Percentiles rank a stretch among this genome's conserved stretches.
Evolutionary conservation across 805 yeast species (phyloP).

Genomic region (Candida insectalens): DNA sequence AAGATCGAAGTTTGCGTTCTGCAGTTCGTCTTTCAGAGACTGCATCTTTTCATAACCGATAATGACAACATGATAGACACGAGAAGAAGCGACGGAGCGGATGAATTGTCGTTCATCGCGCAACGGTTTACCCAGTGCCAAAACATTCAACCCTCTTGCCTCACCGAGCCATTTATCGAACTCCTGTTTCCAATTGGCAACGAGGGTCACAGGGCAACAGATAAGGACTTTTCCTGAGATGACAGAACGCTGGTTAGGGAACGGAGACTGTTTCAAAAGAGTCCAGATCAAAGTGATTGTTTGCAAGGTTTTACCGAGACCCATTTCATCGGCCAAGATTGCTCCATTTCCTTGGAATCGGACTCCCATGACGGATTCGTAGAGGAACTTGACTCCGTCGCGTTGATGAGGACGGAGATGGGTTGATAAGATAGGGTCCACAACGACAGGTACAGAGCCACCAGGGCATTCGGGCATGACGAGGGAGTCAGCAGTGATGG

Average conservation of each 20-base stretch:
- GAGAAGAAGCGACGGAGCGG: slow-evolving; percentile 52
- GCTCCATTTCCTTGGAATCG: slow-evolving; percentile 54
- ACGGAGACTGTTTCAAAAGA: slow-evolving; percentile 56
- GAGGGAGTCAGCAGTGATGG: slow-evolving; percentile 5
- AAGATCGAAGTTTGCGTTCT: slow-evolving; percentile 43
- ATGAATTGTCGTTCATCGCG: slow-evolving; percentile 48
- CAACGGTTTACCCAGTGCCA: slow-evolving; percentile 39
- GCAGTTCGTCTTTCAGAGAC: slow-evolving; percentile 40
- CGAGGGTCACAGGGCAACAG: slow-evolving; percentile 86
- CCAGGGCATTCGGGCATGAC: slow-evolving; percentile 9
- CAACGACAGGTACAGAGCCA: slow-evolving; percentile 28
- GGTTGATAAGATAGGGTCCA: slow-evolving; percentile 48
- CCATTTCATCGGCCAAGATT: slow-evolving; percentile 94
- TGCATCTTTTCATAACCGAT: slow-evolving; percentile 81
- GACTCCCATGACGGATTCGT: slow-evolving; percentile 73
- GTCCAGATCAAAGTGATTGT: slow-evolving; percentile 84
- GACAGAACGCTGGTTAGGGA: slow-evolving; percentile 24
- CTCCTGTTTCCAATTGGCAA: slow-evolving; percentile 81
- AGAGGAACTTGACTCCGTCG: slow-evolving; percentile 75
- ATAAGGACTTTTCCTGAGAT: slow-evolving; percentile 51
- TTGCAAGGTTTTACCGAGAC: slow-evolving; percentile 83
- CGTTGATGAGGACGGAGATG: slow-evolving; percentile 75
- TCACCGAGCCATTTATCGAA: slow-evolving; percentile 83
- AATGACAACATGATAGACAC: slow-evolving; percentile 73
- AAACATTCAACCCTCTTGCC: slow-evolving; percentile 37